Base-by-base conservation (phyloP, 1,284 basidiomycete genomes). In the Papiliotrema nemorosa region DNA sequence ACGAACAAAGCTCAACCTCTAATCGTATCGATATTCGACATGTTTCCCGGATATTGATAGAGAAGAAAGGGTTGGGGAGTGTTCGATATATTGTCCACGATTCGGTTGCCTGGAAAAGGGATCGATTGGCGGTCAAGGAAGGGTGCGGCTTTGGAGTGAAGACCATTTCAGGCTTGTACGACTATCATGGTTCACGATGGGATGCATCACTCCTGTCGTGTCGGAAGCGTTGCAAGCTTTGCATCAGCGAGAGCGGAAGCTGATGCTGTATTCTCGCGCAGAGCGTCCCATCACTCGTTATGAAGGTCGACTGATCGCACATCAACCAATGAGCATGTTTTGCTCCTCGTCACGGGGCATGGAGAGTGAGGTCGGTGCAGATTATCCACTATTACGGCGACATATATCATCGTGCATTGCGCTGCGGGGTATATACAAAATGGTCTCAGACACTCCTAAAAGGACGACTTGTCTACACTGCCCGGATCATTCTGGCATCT, bases 1-100 rank as follows among this genome's bases (percentile, higher is more conserved):
- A 74, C 86, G 90, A 78, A 92, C 89, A 59, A 92, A 92, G 80
- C 84, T 92, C 79, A 91, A 91, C 81, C 85, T 92, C 77, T 92
- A 85, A 82, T 60, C 67, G 18, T 24, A 43, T 31, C 16, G 18
- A 41, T 21, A 10, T n/a, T 41, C 18, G 7, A 7, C 4, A 41
- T 22, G 13, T 12, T 20, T n/a, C n/a, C n/a, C n/a, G n/a, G n/a
- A n/a, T n/a, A n/a, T n/a, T n/a, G n/a, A n/a, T n/a, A n/a, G 25
- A n/a, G 39, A 21, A 41, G 24, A 25, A 41, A 7, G 14, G 39
- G 6, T 6, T 43, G 27, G 41, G 41, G 41, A 6, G 14, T 7
- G 29, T 7, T 7, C 9, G 14, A 14, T 31, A 31, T 7, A 31
- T 7, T 31, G 9, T 31, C 9, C 29, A 31, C 7, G 14, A 7